Evolutionary conservation across 805 yeast species (phyloP), one percentile per base, ranked within the genome.

Genomic region (Candida parachauliodes): DNA sequence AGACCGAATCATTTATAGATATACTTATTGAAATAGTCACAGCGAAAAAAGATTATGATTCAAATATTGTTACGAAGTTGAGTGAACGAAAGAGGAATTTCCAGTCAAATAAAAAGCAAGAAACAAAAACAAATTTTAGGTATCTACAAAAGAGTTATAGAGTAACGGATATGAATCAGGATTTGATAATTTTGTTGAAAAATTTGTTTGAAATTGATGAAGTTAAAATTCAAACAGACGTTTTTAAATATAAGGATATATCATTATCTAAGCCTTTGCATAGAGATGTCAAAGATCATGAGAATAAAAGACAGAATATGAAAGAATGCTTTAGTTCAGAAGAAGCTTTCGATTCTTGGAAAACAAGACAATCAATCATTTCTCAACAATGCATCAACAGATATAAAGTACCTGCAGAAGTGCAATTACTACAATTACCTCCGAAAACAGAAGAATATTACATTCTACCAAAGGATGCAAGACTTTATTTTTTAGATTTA

Each of bases 101-200:
- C 0, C 47, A 65, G 15, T 69, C 70, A 8, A 44, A 42, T 16
- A 39, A 32, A 23, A 32, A n/a, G 3, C 40, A 23, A 8, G 33
- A 41, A 8, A 9, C 22, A 5, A 32, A 40, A 8, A 27, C 38
- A 10, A 44, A 46, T 36, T 51, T 43, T 2, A 52, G 47, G 22
- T 65, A 58, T 37, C 52, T 55, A 3, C 57, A 57, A 23, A 84
- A 86, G 1, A 65, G 81, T 0, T 83, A 72, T 50, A 65, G 70
- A 25, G 39, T 79, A 1, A 45, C 67, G 0, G 86, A 82, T 43
- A 75, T 83, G 59, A 74, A 77, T 14, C 66, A 70, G 42, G 70
- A 79, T 1, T 35, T 52, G 37, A 41, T 65, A 7, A 35, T 20
- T n/a, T 57, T 74, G 17, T 49, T 84, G 8, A 69, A 65, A 26